Conservation (phyloP, 768 basidiomycete genomes). For the Dioszegia aurantiaca region DNA sequence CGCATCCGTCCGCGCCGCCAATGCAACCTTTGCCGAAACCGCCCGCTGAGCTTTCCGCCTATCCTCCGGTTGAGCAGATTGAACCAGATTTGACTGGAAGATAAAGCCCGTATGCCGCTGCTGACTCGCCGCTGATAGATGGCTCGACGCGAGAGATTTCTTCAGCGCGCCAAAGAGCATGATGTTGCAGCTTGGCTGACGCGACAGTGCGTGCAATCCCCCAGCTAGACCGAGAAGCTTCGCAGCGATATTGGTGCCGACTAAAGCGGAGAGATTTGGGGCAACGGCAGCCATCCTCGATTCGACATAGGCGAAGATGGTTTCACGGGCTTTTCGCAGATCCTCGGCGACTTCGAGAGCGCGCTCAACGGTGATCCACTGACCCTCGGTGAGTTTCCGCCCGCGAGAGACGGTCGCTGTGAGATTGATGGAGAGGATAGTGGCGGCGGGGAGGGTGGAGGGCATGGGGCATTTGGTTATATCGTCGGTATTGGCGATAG, state of each 20-base stretch:
- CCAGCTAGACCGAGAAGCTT: constrained; percentile 97
- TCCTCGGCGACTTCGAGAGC: constrained; percentile 87
- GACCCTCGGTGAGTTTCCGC: constrained; percentile 63
- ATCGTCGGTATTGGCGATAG: constrained; percentile 82
- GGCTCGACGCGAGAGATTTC: constrained; percentile 71
- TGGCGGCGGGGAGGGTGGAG: constrained; percentile 76
- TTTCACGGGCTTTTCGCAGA: constrained; percentile 83
- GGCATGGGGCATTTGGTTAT: constrained; percentile 78
- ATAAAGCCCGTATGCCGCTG: constrained; percentile 94
- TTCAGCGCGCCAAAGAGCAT: constrained; percentile 85
- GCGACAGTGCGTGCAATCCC: constrained; percentile 80
- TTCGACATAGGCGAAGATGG: constrained; percentile 99
- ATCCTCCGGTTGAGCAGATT: constrained; percentile 81
- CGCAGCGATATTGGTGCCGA: constrained; percentile 97
- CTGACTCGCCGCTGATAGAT: constrained; percentile 83
- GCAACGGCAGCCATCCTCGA: constrained; percentile 97
- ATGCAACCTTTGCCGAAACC: constrained; percentile 82
- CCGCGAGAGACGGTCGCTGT: constrained; percentile 91
- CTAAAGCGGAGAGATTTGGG: constrained; percentile 96
- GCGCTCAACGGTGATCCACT: constrained; percentile 76
- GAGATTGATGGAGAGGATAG: constrained; percentile 93
- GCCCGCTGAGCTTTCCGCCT: constrained; percentile 89
- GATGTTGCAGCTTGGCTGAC: constrained; percentile 94
- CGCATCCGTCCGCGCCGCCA: constrained; percentile 92
- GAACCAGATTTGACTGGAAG: constrained; percentile 86